phyloP scores from a whole-genome alignment of 805 yeast genomes.

The Metschnikowia lochheadii region DNA sequence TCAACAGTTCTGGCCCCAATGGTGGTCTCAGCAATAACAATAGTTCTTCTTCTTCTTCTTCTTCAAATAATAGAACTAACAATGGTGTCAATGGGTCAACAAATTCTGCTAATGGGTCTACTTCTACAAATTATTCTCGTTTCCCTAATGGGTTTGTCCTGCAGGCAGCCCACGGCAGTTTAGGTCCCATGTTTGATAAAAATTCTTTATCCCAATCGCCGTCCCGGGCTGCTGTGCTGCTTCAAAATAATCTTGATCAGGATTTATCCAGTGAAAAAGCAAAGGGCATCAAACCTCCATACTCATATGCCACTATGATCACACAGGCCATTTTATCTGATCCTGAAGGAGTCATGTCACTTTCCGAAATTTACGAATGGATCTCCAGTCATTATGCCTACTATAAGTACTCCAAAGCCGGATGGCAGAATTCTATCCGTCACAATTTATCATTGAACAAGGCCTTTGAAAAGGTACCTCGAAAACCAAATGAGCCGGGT shows the following conservation, averaged over 20 bases:
- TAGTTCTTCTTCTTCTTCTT: too few species aligned
- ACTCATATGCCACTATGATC: constrained; percentile 96
- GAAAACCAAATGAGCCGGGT: constrained; percentile 95
- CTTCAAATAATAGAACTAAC: too few species aligned
- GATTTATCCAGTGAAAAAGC: constrained; percentile 88
- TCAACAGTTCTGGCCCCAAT: neutral
- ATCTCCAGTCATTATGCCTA: constrained; percentile 84
- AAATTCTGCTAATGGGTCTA: too few species aligned
- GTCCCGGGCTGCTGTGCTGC: constrained; percentile 37
- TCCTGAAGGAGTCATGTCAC: constrained; percentile 79
- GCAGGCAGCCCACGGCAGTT: constrained; percentile 25
- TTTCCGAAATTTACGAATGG: constrained; percentile 91
- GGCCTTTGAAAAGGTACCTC: constrained; percentile 96
- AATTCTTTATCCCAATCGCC: constrained; percentile 36
- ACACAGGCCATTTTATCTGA: constrained; percentile 93
- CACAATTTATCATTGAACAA: constrained; percentile 92
- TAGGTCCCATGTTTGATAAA: constrained; percentile 50
- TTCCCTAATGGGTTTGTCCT: neutral
- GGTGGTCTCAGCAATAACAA: too few species aligned
- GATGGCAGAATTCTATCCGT: constrained; percentile 98
- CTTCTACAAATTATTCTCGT: neutral
- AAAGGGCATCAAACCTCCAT: constrained; percentile 93
- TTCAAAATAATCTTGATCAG: constrained; percentile 45
- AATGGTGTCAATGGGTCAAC: too few species aligned
- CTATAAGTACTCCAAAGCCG: constrained; percentile 86